Evolutionary conservation across 768 basidiomycete species (phyloP), one percentile per base, ranked within the genome.

Genomic region (Termitomyces bulborhizus): DNA sequence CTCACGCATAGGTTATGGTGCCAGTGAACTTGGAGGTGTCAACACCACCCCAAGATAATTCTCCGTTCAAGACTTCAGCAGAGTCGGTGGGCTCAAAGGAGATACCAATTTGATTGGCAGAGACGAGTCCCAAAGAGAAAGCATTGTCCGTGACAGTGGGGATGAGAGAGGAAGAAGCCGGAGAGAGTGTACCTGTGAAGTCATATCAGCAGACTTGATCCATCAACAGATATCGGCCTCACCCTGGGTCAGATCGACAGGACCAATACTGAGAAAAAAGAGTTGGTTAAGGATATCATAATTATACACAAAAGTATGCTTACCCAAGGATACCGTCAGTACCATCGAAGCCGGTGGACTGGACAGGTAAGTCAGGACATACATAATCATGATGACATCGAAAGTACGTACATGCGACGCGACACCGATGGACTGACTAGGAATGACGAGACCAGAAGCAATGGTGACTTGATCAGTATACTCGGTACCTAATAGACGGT

Each of bases 321-420:
- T 66, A 84, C 83, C 85, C 85, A 27, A 87, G 58, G 57, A 88
- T 86, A 13, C 85, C 85, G 59, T 87, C 86, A 39, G 80, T 73
- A 32, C 76, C 79, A 0, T 54, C 24, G 62, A 81, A 79, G 6
- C 79, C 85, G 2, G 46, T 27, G 1, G 79, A 70, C 68, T 66
- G 29, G 29, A 29, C 29, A 29, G 29, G 29, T 29, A 29, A 29
- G 29, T 29, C 6, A 29, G 29, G 4, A 29, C 29, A 29, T 29
- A 0, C 3, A 6, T 4, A 29, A 29, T 29, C 1, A 29, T 29
- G 29, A 51, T 16, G 24, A 27, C 1, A 21, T 16, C 21, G 4
- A 37, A 26, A 40, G 29, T 2, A 34, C 59, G 34, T 32, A 70
- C 72, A 0, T 13, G 61, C 2, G 70, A 65, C 12, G 86, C 83